phyloP scores from a whole-genome alignment of 805 yeast genomes.

The Ogataea minuta region DNA sequence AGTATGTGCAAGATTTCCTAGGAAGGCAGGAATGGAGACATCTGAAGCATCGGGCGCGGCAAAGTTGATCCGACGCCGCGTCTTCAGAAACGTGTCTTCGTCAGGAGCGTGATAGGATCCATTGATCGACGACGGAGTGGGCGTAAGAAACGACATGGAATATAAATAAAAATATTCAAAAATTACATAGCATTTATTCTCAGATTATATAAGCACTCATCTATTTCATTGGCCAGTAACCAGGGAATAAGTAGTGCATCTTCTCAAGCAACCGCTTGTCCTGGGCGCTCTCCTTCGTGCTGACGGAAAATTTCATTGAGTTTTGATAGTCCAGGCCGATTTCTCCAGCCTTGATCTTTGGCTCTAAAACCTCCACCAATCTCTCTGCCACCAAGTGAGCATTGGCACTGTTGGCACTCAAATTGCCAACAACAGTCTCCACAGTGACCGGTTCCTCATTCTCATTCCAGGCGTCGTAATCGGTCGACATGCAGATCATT shows the following conservation, averaged over 20 bases:
- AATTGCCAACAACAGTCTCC: constrained; percentile 91
- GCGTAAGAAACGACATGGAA: constrained; percentile 24
- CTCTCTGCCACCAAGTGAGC: constrained; percentile 76
- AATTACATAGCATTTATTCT: not conserved
- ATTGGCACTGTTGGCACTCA: constrained; percentile 81
- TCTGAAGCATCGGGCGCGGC: constrained; percentile 5
- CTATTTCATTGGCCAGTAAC: constrained; percentile 63
- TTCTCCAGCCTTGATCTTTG: constrained; percentile 53
- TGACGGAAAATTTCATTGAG: constrained; percentile 74
- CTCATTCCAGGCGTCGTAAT: constrained; percentile 98
- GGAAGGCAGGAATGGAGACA: constrained; percentile 7
- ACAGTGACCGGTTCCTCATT: constrained; percentile 95
- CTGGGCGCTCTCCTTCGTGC: constrained; percentile 73
- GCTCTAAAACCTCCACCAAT: constrained; percentile 65
- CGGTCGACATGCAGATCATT: constrained; percentile 99
- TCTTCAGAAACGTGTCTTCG: constrained; percentile 30
- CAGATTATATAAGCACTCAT: constrained; percentile 5
- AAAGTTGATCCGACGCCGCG: constrained; percentile 19
- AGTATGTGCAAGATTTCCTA: constrained; percentile 4
- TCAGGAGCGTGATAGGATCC: constrained; percentile 25
- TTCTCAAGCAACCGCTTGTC: constrained; percentile 70
- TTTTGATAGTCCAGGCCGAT: constrained; percentile 74
- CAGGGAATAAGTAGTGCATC: constrained; percentile 87
- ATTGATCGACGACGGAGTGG: constrained; percentile 15
- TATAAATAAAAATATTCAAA: constrained; percentile 3